Percentiles rank a stretch among this genome's conserved stretches.
phyloP scores from a whole-genome alignment of 176 grass and related monocot species.

The Oryza nivara region DNA sequence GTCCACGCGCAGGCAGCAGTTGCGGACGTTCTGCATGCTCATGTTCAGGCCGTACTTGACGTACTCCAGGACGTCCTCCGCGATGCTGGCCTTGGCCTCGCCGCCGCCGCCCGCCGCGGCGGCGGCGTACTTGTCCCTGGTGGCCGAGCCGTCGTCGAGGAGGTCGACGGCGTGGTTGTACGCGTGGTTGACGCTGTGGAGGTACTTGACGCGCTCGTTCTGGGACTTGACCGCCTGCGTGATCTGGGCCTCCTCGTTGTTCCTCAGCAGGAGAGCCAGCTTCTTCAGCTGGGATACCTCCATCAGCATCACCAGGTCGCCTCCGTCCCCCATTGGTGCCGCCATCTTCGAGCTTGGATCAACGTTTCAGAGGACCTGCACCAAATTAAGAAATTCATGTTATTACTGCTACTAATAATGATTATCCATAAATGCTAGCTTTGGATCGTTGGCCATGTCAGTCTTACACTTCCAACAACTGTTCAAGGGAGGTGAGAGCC shows the following conservation, averaged over 20 bases:
- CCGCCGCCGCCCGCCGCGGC: neutral
- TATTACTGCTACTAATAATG: too few relatives aligned
- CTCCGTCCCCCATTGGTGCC: too few relatives aligned
- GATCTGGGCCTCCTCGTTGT: neutral
- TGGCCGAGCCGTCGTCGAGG: neutral
- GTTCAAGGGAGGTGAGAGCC: too few relatives aligned
- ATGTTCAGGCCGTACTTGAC: neutral
- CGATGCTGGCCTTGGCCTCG: neutral
- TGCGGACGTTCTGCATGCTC: slow-evolving; percentile 2
- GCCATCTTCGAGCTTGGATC: too few relatives aligned
- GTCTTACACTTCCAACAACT: too few relatives aligned
- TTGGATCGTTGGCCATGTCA: too few relatives aligned
- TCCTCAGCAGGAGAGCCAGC: neutral
- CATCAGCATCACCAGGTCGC: neutral
- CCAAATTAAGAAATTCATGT: too few relatives aligned
- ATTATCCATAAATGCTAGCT: too few relatives aligned
- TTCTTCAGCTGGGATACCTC: neutral
- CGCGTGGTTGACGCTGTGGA: neutral
- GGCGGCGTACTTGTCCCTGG: neutral
- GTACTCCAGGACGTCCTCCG: neutral
- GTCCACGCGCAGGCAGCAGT: neutral
- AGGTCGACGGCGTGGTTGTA: neutral
- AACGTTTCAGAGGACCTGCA: too few relatives aligned
- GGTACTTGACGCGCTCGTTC: neutral
- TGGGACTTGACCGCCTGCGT: neutral